Evolutionary conservation across 2,329 filamentous ascomycete genomes (phyloP), one percentile per base, ranked within the genome.

Genomic region (Clonostachys chloroleuca): DNA sequence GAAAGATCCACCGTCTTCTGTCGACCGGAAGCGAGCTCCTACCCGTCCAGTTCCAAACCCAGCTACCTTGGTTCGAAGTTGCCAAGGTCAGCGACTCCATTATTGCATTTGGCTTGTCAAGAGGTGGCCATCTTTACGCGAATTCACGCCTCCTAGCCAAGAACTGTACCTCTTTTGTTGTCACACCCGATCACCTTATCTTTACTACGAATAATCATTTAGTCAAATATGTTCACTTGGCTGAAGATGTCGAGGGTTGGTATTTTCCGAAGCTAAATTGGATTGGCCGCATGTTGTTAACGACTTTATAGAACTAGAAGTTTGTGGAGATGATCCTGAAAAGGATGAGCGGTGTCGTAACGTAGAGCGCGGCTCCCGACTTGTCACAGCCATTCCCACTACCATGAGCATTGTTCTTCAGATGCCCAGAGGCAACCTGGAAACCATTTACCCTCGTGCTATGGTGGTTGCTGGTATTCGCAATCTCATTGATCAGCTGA

Each of bases 401-500:
- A 87, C 83, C 39, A 94, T 95, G 68, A 87, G 84, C 46, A 74
- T 99, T 9, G 81, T 95, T 1, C 73, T 99, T 5, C 94, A 99
- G 63, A 96, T 96, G 89, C 94, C 94, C 2, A 80, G 94, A 58
- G 94, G 94, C 17, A 99, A 99, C 56, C 71, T 97, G 2, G 94
- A 99, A 67, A 97, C 92, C 0, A 92, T 97, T 44, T 97, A 86
- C 60, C 94, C 94, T 14, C 81, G 94, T 50, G 92, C 92, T 13
- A 85, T 99, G 68, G 92, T 99, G 1, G 75, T 99, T 43, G 90
- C 91, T 3, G 92, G 91, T 24, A 95, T 99, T 47, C 82, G 94
- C 43, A 80, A 81, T 44, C 82, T 87, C 45, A 89, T 99, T 45
- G 86, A 91, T 46, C 74, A 80, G 34, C 88, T 87, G 62, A 83